Conservation (phyloP, 1,284 basidiomycete genomes). For the Sanghuangporus sanghuang region DNA sequence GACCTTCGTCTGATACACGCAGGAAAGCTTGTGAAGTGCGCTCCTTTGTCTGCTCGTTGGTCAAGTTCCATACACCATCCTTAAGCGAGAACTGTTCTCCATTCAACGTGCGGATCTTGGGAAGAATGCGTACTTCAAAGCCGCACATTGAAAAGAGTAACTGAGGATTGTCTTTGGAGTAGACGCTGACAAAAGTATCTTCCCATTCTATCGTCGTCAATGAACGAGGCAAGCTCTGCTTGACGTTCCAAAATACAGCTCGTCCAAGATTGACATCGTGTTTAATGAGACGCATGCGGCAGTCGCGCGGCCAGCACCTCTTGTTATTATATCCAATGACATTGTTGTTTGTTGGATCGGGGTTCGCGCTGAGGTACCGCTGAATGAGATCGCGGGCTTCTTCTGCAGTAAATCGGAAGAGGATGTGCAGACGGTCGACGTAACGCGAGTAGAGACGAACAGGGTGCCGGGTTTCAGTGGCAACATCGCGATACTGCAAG, state of each 20-base stretch:
- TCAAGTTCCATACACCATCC: conserved; percentile 97
- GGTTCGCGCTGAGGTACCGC: conserved; percentile 93
- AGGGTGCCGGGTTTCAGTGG: conserved; percentile 91
- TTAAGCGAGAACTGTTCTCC: conserved; percentile 95
- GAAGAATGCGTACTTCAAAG: conserved; percentile 96
- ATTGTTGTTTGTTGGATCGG: conserved; percentile 98
- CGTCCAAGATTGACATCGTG: conserved; percentile 98
- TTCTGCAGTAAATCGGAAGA: conserved; percentile 98
- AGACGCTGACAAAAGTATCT: conserved; percentile 93
- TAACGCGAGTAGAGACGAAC: conserved; percentile 95
- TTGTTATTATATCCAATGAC: conserved; percentile 99
- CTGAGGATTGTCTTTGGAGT: conserved; percentile 97
- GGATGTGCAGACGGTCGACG: conserved; percentile 88
- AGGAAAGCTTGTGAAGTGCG: conserved; percentile 96
- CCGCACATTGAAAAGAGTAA: conserved; percentile 97
- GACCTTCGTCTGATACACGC: conserved; percentile 92
- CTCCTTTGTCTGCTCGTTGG: conserved; percentile 95
- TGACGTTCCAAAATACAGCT: conserved; percentile 99
- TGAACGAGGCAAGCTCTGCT: conserved; percentile 93
- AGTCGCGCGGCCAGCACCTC: conserved; percentile 98
- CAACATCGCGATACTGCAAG: conserved; percentile 89
- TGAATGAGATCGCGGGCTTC: conserved; percentile 98
- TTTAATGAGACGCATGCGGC: conserved; percentile 98
- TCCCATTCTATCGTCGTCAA: conserved; percentile 99
- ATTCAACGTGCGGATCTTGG: conserved; percentile 91